Evolutionary conservation across 129 eudicot genomes (phyloP), one percentile per base, ranked within the genome.

Genomic region (Ambrosia artemisiifolia): DNA sequence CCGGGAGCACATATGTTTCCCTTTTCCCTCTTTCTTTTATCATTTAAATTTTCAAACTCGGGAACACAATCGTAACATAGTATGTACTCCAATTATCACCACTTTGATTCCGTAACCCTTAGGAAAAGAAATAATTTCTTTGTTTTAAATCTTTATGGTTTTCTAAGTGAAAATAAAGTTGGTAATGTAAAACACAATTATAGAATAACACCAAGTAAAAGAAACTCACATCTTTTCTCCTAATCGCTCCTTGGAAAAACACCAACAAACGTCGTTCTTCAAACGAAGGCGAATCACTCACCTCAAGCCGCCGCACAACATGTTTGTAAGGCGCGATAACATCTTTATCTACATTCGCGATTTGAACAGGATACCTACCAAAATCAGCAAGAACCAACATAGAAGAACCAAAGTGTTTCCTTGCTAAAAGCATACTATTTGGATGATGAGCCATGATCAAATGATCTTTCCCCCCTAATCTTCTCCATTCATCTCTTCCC

Each of bases 281-380:
- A 57, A 82, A 94, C 1, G 96, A 73, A 65, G 87, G 75, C 2
- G 97, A 90, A 50, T 78, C 72, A 50, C 32, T 72, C 33, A 75
- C 77, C 53, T 74, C 69, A 56, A 86, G 67, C 7, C 79, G 81
- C 78, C 59, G 79, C 13, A 94, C 90, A 71, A 94, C 84, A 78
- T 90, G 99, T 77, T 88, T 90, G 82, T 94, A 90, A 67, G 99
- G 99, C 17, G 99, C 97, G 62, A 94, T 83, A 4, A 94, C 75
- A 78, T 94, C 96, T 82, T 94, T 94, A 4, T 83, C 83, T 16
- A 87, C 43, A 75, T 90, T 94, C 7, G 98, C 98, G 68, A 85
- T 80, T 30, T 70, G 80, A 18, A 50, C 50, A 0, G 85, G 76
- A 57, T 87, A 94, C 68, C 98, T 84, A 33, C 98, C 98, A 69